A percentile compares a stretch with the other conserved stretches of the same genome.
Evolutionary conservation across 2,329 filamentous ascomycete species (phyloP).

Genomic region (Ophiocordyceps unilateralis): DNA sequence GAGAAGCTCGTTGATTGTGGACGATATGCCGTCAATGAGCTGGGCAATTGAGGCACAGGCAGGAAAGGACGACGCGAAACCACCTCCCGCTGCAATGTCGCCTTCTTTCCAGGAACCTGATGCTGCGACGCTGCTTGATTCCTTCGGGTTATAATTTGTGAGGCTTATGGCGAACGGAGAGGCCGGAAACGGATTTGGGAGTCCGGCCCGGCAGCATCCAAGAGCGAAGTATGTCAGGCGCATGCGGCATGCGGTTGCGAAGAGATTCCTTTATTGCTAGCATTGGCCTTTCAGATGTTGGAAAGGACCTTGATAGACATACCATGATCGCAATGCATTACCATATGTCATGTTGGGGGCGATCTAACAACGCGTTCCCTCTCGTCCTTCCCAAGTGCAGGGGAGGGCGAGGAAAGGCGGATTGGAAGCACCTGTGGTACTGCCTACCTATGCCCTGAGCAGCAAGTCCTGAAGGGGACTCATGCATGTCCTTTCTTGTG

Average conservation of each 20-base stretch:
- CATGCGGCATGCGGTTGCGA: background rate
- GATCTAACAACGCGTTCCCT: no score
- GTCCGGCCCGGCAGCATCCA: background rate
- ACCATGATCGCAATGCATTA: no score
- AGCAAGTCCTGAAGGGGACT: no score
- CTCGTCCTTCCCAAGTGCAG: no score
- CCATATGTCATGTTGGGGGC: no score
- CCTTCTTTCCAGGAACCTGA: constrained; percentile 89
- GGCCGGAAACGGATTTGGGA: background rate
- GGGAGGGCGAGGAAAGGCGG: no score
- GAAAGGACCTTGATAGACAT: no score
- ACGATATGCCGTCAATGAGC: constrained; percentile 42
- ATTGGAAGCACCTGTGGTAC: no score
- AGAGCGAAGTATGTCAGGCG: background rate
- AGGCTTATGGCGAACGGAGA: background rate
- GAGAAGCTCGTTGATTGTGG: constrained; percentile 63
- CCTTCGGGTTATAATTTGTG: constrained; percentile 60
- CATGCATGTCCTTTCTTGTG: no score
- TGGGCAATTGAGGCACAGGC: constrained; percentile 20
- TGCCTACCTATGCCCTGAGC: no score
- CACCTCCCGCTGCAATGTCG: constrained; percentile 35
- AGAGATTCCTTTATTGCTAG: background rate
- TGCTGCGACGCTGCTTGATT: constrained; percentile 71
- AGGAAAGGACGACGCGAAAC: constrained; percentile 7
- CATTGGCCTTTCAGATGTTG: no score